phyloP scores from a whole-genome alignment of 768 basidiomycete genomes.

The Suillus subaureus region DNA sequence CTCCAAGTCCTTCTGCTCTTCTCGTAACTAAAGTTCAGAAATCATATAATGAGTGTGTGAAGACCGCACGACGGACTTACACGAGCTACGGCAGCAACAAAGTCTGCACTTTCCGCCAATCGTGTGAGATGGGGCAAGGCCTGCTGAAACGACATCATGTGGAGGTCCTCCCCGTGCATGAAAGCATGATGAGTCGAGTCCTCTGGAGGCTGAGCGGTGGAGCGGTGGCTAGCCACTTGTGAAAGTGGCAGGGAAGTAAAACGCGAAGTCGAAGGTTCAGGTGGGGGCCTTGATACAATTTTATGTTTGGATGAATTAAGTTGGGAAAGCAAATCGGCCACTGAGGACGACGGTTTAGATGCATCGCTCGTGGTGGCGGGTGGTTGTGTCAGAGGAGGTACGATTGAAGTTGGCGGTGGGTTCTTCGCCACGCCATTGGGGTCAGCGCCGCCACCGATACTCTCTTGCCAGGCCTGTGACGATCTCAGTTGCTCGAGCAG shows the following conservation, averaged over 20 bases:
- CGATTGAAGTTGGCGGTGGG: conserved; percentile 8
- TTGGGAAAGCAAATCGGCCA: conserved; percentile 67
- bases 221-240: conserved; percentile 16
- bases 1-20: conserved; percentile 73
- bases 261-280: conserved; percentile 11
- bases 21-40: conserved; percentile 53
- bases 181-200: conserved; percentile 7
- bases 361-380: conserved; percentile 4
- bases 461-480: conserved; percentile 72
- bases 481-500: conserved; percentile 68
- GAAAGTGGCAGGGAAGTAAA: conserved; percentile 12
- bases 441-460: conserved; percentile 25
- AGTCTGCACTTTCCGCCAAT: conserved; percentile 54
- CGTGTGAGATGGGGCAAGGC: conserved; percentile 65
- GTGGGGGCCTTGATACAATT: conserved; percentile 13
- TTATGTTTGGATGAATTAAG: conserved; percentile 42
- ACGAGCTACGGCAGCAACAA: conserved; percentile 52
- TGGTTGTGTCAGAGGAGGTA: conserved; percentile 14
- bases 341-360: conserved; percentile 38
- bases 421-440: background rate
- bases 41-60: conserved; percentile 13
- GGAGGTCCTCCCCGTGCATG: conserved; percentile 39
- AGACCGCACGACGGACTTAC: conserved; percentile 37
- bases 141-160: conserved; percentile 64
- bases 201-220: conserved; percentile 14